Base-by-base conservation (phyloP, 2,329 filamentous ascomycete species). In the Hirsutella thompsonii region DNA sequence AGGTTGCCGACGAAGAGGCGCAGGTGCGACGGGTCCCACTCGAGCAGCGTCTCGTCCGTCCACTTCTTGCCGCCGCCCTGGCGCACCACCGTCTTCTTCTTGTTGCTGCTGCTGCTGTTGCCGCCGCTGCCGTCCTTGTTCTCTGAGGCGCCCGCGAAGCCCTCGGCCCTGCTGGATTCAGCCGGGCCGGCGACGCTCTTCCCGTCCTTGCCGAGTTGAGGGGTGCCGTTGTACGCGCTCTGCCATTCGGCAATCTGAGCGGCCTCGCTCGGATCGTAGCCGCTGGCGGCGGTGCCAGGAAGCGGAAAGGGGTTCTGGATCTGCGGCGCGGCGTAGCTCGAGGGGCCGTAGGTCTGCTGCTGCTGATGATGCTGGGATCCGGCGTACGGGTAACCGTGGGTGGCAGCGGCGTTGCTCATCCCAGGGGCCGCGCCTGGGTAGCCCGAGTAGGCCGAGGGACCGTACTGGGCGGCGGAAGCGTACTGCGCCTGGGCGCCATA, bases 1-100 rank as follows among this genome's bases (percentile, higher is more conserved):
- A 98, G 74, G 60, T 98, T 98, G 48, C 92, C 92, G 14, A 96
- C 88, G 60, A 96, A 96, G 35, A 98, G 77, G 29, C 92, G 86
- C 55, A 94, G 84, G 58, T 98, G 92, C 21, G 83, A 76, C 1
- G 90, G 90, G 56, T 96, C 89, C 92, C 92, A 98, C 59, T 96
- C 92, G 2, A 96, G 74, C 3, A 98, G 75, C 0, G 83, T 76
- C 42, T 84, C 73, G 58, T 98, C 92, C 20, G 83, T 82, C 92
- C 92, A 98, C 44, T 79, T 83, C 66, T 94, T 86, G 42, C 92
- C 92, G 46, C 92, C 92, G 39, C 90, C 92, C 46, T 83, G 75
- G 32, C 92, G 83, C 38, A 87, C 70, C 1, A 98, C 92, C 0
- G 92, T 98, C 63, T 89, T 89, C 52, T 84, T 78, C 55, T 81